Conservation (phyloP, 2,329 filamentous ascomycete genomes). For the Penicillium janthinellum region DNA sequence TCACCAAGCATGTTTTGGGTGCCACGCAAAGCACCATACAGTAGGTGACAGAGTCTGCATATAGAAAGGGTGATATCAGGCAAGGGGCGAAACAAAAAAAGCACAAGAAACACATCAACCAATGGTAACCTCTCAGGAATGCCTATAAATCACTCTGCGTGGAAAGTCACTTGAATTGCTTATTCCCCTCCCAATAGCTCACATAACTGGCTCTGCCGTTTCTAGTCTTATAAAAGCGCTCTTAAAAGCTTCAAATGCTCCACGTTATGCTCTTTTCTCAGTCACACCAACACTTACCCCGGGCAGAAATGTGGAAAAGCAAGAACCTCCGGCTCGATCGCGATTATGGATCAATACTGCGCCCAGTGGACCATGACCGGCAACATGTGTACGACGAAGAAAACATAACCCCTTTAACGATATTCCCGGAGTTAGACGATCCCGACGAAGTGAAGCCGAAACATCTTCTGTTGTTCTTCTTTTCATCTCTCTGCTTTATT, state of each 20-base stretch:
- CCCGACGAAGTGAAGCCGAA: background rate
- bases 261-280: background rate
- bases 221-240: background rate
- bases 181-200: background rate
- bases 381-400: background rate
- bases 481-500: background rate
- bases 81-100: background rate
- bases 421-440: background rate
- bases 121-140: background rate
- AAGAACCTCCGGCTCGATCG: constrained; percentile 7
- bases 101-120: background rate
- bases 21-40: background rate
- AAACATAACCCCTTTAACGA: background rate
- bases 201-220: background rate
- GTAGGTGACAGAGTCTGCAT: background rate
- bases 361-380: background rate
- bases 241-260: background rate
- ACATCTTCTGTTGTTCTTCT: background rate
- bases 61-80: background rate
- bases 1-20: background rate
- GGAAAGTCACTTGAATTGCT: background rate
- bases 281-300: background rate
- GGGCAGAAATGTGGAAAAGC: constrained; percentile 11
- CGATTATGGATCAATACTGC: constrained; percentile 7
- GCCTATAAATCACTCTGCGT: background rate